Percentiles rank a stretch among this genome's conserved stretches.
These are phyloP conservation scores for Ceratocystiopsis brevicomis DNA, from an alignment of 2,329 filamentous ascomycete species.

Conservation along the genomic window DNA sequence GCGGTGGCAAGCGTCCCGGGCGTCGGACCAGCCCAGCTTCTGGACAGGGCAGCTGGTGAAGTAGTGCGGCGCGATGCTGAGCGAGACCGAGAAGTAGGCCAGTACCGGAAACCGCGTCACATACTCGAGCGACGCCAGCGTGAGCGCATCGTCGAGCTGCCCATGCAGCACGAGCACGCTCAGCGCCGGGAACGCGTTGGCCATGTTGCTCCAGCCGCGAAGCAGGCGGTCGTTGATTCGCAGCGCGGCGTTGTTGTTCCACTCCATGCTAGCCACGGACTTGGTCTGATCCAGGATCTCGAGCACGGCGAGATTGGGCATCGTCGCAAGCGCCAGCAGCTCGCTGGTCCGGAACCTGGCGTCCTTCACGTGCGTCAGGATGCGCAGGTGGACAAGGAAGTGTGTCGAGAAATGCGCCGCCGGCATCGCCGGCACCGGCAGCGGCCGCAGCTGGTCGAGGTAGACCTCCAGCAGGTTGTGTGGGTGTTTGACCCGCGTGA, in stretches of 20 bases:
- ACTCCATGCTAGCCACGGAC: no score
- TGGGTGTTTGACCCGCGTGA: neutral
- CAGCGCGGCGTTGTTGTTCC: no score
- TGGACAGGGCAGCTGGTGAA: no score
- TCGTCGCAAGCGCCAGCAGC: constrained; percentile 20
- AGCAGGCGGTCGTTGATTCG: constrained; percentile 26
- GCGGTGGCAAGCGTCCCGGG: no score
- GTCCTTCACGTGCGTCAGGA: constrained; percentile 1
- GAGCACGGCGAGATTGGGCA: constrained; percentile 28
- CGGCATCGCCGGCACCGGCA: neutral
- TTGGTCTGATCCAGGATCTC: constrained; percentile 19
- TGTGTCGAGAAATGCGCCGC: constrained; percentile 4
- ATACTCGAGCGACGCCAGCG: constrained; percentile 22
- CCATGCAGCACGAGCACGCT: constrained; percentile 23
- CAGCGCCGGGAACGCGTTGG: constrained; percentile 26
- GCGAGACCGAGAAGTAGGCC: constrained; percentile 23
- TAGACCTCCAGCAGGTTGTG: constrained; percentile 1
- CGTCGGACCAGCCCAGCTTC: no score
- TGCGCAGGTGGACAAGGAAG: constrained; percentile 14
- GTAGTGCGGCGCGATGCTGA: constrained; percentile 12
- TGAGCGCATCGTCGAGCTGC: constrained; percentile 11
- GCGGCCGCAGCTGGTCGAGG: constrained; percentile 1
- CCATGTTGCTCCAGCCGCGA: constrained; percentile 23
- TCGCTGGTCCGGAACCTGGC: constrained; percentile 16
- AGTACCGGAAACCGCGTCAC: constrained; percentile 25